Percentiles rank a stretch among this genome's conserved stretches.
These are phyloP conservation scores for Rhipidocladum racemiflorum DNA, from an alignment of 176 grass and related monocot genomes.

Conservation along the genomic window DNA sequence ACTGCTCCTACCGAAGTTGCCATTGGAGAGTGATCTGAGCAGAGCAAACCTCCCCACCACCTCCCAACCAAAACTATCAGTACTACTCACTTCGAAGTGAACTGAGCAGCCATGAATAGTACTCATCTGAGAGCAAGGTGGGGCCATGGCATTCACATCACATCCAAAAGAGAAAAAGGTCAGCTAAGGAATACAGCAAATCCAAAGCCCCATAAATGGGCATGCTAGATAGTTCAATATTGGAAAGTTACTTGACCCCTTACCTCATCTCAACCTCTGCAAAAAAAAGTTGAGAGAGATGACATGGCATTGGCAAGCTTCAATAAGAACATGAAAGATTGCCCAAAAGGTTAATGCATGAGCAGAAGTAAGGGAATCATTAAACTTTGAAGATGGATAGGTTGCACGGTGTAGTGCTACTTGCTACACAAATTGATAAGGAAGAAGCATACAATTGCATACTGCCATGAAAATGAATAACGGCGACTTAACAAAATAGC, in stretches of 20 bases:
- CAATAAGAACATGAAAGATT: not conserved
- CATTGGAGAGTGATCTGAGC: not conserved
- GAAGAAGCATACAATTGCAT: not conserved
- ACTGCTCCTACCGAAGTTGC: not conserved
- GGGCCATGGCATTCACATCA: not conserved
- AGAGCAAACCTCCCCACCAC: not conserved
- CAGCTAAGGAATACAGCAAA: not conserved
- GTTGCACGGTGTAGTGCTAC: not conserved
- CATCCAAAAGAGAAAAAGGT: not conserved
- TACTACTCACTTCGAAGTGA: not conserved
- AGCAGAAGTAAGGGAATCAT: not conserved
- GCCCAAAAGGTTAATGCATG: not conserved
- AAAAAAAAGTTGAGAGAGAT: not conserved
- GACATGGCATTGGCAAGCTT: not conserved
- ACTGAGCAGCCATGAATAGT: constrained; percentile 5
- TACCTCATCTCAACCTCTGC: too few species aligned
- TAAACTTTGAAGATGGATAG: not conserved
- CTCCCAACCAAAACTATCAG: not conserved
- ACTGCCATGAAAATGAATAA: not conserved
- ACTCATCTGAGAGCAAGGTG: not conserved
- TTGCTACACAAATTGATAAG: not conserved
- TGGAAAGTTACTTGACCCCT: not conserved
- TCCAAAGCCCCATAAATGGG: not conserved
- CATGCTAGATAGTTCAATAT: not conserved
- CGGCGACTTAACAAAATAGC: not conserved